Evolutionary conservation across 1,284 basidiomycete genomes (phyloP).

Genomic region (Cutaneotrichosporon daszewskae): DNA sequence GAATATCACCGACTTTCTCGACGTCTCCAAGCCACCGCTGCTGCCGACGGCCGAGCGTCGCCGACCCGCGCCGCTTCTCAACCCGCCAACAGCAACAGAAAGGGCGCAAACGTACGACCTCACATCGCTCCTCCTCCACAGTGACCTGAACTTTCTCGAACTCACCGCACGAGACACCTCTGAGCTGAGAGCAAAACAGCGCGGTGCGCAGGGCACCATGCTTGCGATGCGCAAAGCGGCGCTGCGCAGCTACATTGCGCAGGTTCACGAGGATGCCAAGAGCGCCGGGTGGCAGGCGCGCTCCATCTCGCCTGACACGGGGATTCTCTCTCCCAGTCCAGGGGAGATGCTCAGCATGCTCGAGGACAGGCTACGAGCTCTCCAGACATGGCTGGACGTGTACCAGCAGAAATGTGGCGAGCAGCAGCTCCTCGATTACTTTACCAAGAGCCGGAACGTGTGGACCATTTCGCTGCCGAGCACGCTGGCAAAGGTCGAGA

Average conservation of each 20-base stretch:
- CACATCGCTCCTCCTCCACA: too few species aligned
- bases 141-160: slow-evolving; percentile 52
- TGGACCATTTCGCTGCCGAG: slow-evolving; percentile 53
- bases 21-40: slow-evolving; percentile 64
- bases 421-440: slow-evolving; percentile 41
- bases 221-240: slow-evolving; percentile 55
- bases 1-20: slow-evolving; percentile 73
- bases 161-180: slow-evolving; percentile 36
- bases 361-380: slow-evolving; percentile 44
- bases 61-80: slow-evolving; percentile 67
- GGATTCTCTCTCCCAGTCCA: too few species aligned
- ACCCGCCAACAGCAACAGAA: slow-evolving; percentile 74
- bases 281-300: too few species aligned
- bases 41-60: slow-evolving; percentile 42
- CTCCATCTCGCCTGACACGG: too few species aligned
- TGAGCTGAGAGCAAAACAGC: slow-evolving; percentile 42
- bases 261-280: too few species aligned
- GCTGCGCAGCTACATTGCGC: too few species aligned
- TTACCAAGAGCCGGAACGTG: slow-evolving; percentile 39
- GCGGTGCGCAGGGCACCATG: slow-evolving; percentile 41
- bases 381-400: slow-evolving; percentile 40
- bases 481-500: slow-evolving; percentile 53
- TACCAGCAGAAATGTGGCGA: slow-evolving; percentile 37
- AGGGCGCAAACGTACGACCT: too few species aligned
- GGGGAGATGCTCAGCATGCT: slow-evolving; percentile 44